These are phyloP conservation scores for Deuterostichococcus epilithicus DNA, from an alignment of 139 green algal species.

Conservation along the genomic window DNA sequence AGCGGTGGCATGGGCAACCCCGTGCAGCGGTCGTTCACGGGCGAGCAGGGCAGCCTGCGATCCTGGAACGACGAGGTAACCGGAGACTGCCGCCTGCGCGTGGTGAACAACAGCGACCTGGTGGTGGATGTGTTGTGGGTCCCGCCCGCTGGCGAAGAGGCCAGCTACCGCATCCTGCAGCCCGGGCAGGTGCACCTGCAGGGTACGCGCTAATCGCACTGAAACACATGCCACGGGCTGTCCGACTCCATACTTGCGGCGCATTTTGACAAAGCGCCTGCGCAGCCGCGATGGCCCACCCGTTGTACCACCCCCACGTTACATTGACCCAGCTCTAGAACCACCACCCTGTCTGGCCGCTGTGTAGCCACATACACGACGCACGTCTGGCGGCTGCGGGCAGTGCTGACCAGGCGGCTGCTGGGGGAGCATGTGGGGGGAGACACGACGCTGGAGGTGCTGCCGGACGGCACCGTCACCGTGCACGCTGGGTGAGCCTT, in stretches of 20 bases:
- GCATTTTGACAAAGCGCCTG: no score
- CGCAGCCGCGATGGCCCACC: no score
- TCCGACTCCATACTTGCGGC: not conserved
- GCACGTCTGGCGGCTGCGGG: slow-evolving; percentile 39
- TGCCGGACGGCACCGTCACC: not conserved
- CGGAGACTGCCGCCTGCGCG: not conserved
- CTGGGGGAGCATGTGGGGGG: slow-evolving; percentile 19
- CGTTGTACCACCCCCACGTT: no score
- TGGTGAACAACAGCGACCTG: slow-evolving; percentile 16
- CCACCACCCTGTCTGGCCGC: no score
- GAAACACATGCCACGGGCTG: not conserved
- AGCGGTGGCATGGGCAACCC: no score
- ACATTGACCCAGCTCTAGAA: no score
- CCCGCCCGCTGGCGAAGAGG: slow-evolving; percentile 27
- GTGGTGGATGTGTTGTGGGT: slow-evolving; percentile 35
- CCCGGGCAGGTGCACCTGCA: slow-evolving; percentile 5
- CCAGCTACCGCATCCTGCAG: slow-evolving; percentile 8
- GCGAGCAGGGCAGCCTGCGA: not conserved
- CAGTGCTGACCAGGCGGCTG: not conserved
- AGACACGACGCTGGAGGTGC: slow-evolving; percentile 32
- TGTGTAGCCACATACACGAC: slow-evolving; percentile 40
- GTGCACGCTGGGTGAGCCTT: not conserved
- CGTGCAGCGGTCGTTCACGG: no score
- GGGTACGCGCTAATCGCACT: not conserved
- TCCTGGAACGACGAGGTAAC: not conserved